Evolutionary conservation across 352 stramenopile genomes (phyloP).

Genomic region (Thraustochytrium striatum): DNA sequence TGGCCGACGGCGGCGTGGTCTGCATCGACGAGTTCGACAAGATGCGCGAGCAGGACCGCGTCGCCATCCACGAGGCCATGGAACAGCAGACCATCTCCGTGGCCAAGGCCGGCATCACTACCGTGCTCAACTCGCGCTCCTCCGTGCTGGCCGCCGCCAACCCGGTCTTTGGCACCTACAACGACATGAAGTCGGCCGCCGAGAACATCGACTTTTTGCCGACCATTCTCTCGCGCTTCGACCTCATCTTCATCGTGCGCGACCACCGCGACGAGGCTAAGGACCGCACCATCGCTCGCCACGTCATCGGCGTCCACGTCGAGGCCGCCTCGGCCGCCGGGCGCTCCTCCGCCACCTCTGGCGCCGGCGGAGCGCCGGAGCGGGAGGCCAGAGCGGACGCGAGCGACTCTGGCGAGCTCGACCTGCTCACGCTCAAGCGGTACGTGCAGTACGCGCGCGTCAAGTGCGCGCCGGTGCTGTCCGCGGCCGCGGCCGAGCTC

Average conservation of each 20-base stretch:
- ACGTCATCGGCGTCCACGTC: constrained; percentile 97
- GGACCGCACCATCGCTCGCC: constrained; percentile 91
- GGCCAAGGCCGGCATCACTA: constrained; percentile 97
- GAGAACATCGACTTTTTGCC: constrained; percentile 99
- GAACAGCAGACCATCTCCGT: constrained; percentile 99
- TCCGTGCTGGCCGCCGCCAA: constrained; percentile 92
- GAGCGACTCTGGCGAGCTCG: constrained; percentile 59
- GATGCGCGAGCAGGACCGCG: constrained; percentile 84
- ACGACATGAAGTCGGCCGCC: constrained; percentile 93
- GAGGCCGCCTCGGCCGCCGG: constrained; percentile 64
- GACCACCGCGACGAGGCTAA: constrained; percentile 93
- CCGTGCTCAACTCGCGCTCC: constrained; percentile 89
- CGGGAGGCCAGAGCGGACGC: too few species aligned
- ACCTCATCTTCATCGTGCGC: constrained; percentile 98
- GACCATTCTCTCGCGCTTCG: constrained; percentile 96
- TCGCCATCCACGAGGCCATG: constrained; percentile 99
- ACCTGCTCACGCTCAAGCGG: constrained; percentile 87
- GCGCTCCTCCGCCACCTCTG: constrained; percentile 50
- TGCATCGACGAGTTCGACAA: constrained; percentile 98
- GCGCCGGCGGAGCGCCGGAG: constrained; percentile 51
- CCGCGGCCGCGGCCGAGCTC: constrained; percentile 77
- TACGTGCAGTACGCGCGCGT: constrained; percentile 96
- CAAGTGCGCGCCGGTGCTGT: constrained; percentile 80
- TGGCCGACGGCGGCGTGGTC: constrained; percentile 95
- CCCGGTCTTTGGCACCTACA: constrained; percentile 95